phyloP scores from a whole-genome alignment of 257 asterid genomes.

The Plectranthus barbatus region DNA sequence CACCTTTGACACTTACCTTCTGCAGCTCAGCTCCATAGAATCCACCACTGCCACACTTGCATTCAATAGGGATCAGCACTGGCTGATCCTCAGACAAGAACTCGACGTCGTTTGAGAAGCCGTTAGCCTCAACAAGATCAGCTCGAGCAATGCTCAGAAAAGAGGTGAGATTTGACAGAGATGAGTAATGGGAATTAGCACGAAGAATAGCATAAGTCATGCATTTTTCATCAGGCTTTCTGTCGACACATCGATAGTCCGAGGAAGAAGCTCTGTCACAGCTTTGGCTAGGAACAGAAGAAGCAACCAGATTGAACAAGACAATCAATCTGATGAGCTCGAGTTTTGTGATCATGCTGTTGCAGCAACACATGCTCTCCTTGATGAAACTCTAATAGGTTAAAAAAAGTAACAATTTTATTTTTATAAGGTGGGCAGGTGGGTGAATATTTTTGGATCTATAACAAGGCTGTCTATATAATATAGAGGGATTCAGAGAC shows the following conservation, averaged over 20 bases:
- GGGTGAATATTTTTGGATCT: slow-evolving; percentile 37
- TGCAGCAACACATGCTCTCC: not conserved
- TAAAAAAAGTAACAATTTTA: slow-evolving; percentile 6
- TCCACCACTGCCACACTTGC: not conserved
- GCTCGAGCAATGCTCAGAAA: not conserved
- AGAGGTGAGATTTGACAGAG: not conserved
- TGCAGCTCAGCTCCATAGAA: slow-evolving; percentile 5
- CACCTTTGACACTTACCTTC: slow-evolving; percentile 16
- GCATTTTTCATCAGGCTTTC: slow-evolving; percentile 19
- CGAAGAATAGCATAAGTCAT: slow-evolving; percentile 38
- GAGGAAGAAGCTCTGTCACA: slow-evolving; percentile 28
- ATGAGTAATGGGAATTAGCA: slow-evolving; percentile 11
- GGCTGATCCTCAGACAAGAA: slow-evolving; percentile 23
- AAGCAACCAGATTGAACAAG: slow-evolving; percentile 8
- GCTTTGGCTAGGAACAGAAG: slow-evolving; percentile 25
- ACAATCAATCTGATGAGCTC: slow-evolving; percentile 21
- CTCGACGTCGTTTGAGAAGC: not conserved
- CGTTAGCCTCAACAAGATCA: not conserved
- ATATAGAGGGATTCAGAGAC: slow-evolving; percentile 30
- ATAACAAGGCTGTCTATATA: slow-evolving; percentile 21
- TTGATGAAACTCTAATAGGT: slow-evolving; percentile 1
- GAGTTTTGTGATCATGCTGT: slow-evolving; percentile 14
- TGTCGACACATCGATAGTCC: slow-evolving; percentile 19
- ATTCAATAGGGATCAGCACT: slow-evolving; percentile 40
- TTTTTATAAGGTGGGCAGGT: slow-evolving; percentile 16